Evolutionary conservation across 495 filamentous ascomycete genomes (phyloP), one percentile per base, ranked within the genome.

Genomic region (Hypoxylon fuscum): DNA sequence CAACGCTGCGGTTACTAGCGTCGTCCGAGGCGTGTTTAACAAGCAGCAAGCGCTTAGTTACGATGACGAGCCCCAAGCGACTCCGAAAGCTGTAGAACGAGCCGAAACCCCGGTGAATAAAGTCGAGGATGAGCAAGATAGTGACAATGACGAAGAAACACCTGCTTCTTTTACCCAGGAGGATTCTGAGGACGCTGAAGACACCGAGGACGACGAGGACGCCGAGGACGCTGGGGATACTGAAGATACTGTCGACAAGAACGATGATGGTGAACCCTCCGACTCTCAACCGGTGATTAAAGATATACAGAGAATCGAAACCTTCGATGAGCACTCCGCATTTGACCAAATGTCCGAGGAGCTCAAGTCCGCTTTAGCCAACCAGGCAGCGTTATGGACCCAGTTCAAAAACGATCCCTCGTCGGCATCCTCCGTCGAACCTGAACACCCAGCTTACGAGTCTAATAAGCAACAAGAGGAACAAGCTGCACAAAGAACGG

Each of bases 301-400:
- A 6, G 23, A 47, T 32, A 18, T 29, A 10, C 25, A 55, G 1
- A 35, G 55, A 8, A 10, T 35, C 1, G 37, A 25, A 9, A 48
- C 41, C 11, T 12, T 32, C 11, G 54, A 59, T 8, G 56, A 60
- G 15, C 27, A 50, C 5, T 38, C 55, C 48, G 31, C 34, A 5
- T 57, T 53, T 9, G 27, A 34, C 5, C 31, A 64, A 11, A 56
- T 69, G 2, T 66, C 68, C 5, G 49, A 61, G 12, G 27, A 60
- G 29, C 66, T 71, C 15, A 59, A 64, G 38, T 51, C 62, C 2
- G 69, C 69, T n/a, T 17, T 71, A 41, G 68, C 58, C 22, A 68
- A 68, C 38, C 68, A 66, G 17, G 38, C 59, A 5, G 44, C 48
- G 9, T 15, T 69, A 17, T 66, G 62, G 49, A 53, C 42, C 46